Conservation (phyloP, 495 filamentous ascomycete genomes). For the Penicillium robsamsonii region DNA sequence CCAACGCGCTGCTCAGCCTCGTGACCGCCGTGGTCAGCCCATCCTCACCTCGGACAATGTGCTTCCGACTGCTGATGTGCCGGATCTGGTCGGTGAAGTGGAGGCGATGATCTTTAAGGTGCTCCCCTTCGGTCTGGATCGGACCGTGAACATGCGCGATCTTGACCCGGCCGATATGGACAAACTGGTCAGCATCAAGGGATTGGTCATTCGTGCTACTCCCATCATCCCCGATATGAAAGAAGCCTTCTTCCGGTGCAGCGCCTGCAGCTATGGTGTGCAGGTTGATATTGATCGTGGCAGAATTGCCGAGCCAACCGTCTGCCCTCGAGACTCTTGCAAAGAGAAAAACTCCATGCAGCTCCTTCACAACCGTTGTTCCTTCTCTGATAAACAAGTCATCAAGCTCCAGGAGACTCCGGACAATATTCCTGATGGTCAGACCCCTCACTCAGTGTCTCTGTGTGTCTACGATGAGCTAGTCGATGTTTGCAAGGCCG, state of each 20-base stretch:
- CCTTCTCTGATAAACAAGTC: conserved; percentile 95
- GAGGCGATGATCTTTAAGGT: conserved; percentile 77
- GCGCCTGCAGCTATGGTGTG: conserved; percentile 85
- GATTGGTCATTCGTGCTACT: conserved; percentile 92
- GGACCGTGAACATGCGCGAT: conserved; percentile 87
- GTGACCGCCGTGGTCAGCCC: conserved; percentile 25
- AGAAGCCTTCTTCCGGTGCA: conserved; percentile 92
- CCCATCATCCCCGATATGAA: conserved; percentile 99
- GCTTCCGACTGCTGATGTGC: conserved; percentile 74
- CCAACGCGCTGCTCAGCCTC: conserved; percentile 39
- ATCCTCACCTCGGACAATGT: conserved; percentile 68
- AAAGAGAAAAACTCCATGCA: conserved; percentile 92
- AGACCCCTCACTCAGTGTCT: conserved; percentile 95
- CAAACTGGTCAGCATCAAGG: conserved; percentile 93
- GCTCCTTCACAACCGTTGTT: conserved; percentile 93
- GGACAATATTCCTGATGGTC: conserved; percentile 88
- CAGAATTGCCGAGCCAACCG: conserved; percentile 90
- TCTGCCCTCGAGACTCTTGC: conserved; percentile 83
- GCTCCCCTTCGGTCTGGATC: conserved; percentile 84
- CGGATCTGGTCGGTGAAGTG: conserved; percentile 62
- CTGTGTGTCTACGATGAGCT: conserved; percentile 96
- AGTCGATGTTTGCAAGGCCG: conserved; percentile 95
- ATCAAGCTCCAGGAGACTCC: conserved; percentile 99
- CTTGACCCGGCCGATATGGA: conserved; percentile 95
- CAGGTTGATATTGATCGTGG: conserved; percentile 91